Evolutionary conservation across 139 green algal species (phyloP).

Genomic region (Tetratostichococcus sp.): DNA sequence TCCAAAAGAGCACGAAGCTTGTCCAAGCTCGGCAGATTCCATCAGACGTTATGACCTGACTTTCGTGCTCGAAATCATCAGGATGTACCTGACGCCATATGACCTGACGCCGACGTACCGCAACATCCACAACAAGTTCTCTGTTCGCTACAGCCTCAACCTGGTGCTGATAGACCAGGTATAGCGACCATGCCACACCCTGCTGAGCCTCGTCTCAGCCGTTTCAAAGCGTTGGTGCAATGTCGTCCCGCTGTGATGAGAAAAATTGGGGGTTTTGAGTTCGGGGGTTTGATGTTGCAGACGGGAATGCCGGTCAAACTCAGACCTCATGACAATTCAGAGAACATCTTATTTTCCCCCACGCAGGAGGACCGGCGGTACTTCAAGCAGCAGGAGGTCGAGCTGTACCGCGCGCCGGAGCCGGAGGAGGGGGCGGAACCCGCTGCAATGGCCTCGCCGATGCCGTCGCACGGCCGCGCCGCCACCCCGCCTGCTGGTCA

Average conservation of each 20-base stretch:
- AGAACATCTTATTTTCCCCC: not conserved
- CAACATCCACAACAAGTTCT: constrained; percentile 95
- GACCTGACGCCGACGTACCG: constrained; percentile 93
- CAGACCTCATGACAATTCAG: not conserved
- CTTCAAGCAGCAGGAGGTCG: constrained; percentile 94
- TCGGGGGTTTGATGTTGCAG: too few species aligned
- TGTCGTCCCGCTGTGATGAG: not conserved
- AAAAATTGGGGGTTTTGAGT: too few species aligned
- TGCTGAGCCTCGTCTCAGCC: not conserved
- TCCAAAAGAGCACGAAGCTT: not conserved
- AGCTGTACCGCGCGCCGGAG: constrained; percentile 59
- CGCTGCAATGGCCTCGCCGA: too few species aligned
- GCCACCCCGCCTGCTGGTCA: too few species aligned
- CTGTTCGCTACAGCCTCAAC: constrained; percentile 97
- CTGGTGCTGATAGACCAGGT: constrained; percentile 97
- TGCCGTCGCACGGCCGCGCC: not conserved
- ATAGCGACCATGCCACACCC: too few species aligned
- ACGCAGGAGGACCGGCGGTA: constrained; percentile 86
- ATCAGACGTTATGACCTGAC: not conserved
- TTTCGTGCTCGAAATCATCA: constrained; percentile 9
- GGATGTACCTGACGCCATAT: constrained; percentile 92
- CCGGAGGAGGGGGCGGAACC: not conserved
- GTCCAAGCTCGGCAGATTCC: not conserved
- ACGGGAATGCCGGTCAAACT: too few species aligned
- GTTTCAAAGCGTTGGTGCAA: not conserved